Conservation (phyloP, 495 filamentous ascomycete genomes). For the Lasiosphaeria hispida region DNA sequence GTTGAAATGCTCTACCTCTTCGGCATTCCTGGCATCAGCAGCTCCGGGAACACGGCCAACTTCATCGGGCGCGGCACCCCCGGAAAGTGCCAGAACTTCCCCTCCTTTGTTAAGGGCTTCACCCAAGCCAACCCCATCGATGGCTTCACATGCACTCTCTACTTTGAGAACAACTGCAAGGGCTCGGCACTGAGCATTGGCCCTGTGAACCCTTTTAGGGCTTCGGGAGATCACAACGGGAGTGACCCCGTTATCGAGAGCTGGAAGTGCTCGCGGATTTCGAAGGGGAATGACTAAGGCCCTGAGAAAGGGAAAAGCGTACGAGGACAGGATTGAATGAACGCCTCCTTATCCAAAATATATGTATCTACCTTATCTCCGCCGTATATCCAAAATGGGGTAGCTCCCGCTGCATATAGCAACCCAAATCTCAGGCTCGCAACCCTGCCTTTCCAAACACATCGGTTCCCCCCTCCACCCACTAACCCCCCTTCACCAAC, state of each 20-base stretch:
- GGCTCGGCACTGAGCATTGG: conserved; percentile 4
- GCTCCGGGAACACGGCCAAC: neutral
- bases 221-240: neutral
- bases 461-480: too few species aligned
- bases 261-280: conserved; percentile 3
- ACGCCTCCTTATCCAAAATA: too few species aligned
- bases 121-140: conserved; percentile 4
- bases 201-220: neutral
- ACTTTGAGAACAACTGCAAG: conserved; percentile 4
- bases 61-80: conserved; percentile 6
- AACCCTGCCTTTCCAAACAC: too few species aligned
- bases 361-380: too few species aligned
- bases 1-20: conserved; percentile 8
- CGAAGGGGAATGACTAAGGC: neutral
- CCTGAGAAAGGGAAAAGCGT: neutral
- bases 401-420: too few species aligned
- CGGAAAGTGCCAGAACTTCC: conserved; percentile 7
- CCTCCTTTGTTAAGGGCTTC: conserved; percentile 11
- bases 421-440: too few species aligned
- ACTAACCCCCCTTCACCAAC: too few species aligned
- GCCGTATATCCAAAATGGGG: too few species aligned
- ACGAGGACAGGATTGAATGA: too few species aligned
- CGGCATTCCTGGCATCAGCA: conserved; percentile 3
- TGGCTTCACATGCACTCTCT: conserved; percentile 7
- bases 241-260: conserved; percentile 7